Percentiles rank a stretch among this genome's conserved stretches.
Conservation (phyloP, 1,284 basidiomycete genomes). For the Leccinum griseonigrum region DNA sequence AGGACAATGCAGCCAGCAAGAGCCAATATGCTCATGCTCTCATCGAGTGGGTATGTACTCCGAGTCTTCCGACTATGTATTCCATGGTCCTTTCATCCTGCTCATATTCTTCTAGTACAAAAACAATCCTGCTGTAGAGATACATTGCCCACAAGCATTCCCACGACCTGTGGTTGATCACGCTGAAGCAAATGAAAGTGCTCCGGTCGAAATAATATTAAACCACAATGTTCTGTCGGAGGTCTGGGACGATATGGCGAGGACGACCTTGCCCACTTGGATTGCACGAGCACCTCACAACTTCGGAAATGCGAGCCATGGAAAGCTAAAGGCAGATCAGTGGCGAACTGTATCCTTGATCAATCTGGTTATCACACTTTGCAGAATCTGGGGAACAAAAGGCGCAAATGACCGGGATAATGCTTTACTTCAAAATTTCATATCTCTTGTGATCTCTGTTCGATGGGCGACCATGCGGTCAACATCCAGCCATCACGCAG, state of each 20-base stretch:
- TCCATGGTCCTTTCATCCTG: too few relatives aligned
- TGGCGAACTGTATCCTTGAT: not conserved
- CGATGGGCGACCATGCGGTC: not conserved
- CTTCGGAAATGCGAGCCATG: constrained; percentile 1
- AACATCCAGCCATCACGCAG: not conserved
- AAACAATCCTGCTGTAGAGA: too few relatives aligned
- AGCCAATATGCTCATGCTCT: too few relatives aligned
- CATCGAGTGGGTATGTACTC: too few relatives aligned
- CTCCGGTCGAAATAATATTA: not conserved
- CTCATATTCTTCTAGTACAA: too few relatives aligned
- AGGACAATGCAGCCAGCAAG: too few relatives aligned
- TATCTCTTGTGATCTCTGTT: not conserved
- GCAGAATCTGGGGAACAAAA: constrained; percentile 7
- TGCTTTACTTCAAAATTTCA: not conserved
- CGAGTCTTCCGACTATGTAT: too few relatives aligned
- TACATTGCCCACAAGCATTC: too few relatives aligned
- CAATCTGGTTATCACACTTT: not conserved
- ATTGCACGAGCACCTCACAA: not conserved
- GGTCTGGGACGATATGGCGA: too few relatives aligned
- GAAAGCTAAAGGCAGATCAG: constrained; percentile 12
- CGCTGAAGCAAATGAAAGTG: too few relatives aligned
- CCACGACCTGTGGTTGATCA: too few relatives aligned
- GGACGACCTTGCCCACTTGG: constrained; percentile 2
- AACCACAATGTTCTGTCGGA: not conserved
- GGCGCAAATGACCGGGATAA: not conserved